Base-by-base conservation (phyloP, 768 basidiomycete genomes). In the Cytidiella melzeri region DNA sequence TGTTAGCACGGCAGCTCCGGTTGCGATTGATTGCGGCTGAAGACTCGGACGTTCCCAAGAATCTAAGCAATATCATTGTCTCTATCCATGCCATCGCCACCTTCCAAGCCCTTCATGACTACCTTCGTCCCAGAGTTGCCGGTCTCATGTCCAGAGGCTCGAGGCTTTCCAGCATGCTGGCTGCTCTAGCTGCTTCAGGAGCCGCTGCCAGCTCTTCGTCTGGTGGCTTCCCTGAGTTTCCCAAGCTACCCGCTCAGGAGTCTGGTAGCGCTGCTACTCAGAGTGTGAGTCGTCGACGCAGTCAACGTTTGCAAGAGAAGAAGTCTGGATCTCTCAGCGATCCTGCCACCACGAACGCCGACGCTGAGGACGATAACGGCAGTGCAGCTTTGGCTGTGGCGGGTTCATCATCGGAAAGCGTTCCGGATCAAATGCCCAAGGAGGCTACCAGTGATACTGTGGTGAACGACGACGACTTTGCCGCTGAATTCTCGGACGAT, bases 81-180 rank as follows among this genome's bases (percentile, higher is more conserved):
- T 97, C 94, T 5, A 98, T 98, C 53, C 95, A 98, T 62, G 95
- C 94, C 5, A 96, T 98, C 54, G 95, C 96, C 1, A 97, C 93
- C 1, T 92, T 98, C 77, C 92, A 96, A 64, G 93, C 95, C 1
- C 76, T 98, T 25, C 91, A 96, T 60, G 94, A 96, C 64, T 99
- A 97, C 64, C 79, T 98, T 11, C 85, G 92, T 1, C 95, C 95
- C 21, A 80, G 92, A 3, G 84, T 96, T 26, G 73, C 91, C 5
- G 89, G 90, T 0, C 63, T 87, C 20, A 64, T 85, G 44, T 74
- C 76, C 7, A 71, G 76, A 49, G 73, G 64, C 26, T 81, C 81
- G 15, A 79, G 92, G 12, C 68, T 95, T 23, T 86, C 88, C 9
- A 85, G 84, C 42, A 92, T 95, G 85, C 79, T 96, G 41, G 91